Conservation (phyloP, 768 basidiomycete genomes). For the Lactifluus pinguis region DNA sequence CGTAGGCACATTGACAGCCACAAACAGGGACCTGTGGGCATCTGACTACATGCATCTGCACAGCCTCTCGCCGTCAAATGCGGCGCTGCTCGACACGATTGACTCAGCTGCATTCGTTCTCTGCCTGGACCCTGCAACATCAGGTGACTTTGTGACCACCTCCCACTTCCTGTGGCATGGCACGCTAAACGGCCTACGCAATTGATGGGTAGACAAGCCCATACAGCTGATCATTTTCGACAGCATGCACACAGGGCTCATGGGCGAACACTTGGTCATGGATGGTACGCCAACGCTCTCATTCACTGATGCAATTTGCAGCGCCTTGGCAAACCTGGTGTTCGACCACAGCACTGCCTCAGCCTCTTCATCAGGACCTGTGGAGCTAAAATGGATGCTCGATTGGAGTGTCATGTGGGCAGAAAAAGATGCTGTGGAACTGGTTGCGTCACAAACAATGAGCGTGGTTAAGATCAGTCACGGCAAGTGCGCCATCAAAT, state of each 20-base stretch:
- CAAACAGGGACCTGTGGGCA: conserved; percentile 83
- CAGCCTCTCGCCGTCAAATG: conserved; percentile 47
- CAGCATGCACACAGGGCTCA: conserved; percentile 70
- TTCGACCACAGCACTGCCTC: conserved; percentile 51
- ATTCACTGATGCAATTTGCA: conserved; percentile 63
- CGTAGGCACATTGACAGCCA: conserved; percentile 68
- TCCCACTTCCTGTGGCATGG: conserved; percentile 82
- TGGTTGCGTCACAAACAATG: conserved; percentile 56
- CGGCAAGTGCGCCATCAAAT: conserved; percentile 81
- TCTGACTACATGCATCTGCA: conserved; percentile 34
- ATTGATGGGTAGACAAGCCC: conserved; percentile 89
- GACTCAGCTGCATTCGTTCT: conserved; percentile 83
- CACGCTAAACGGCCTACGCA: conserved; percentile 47
- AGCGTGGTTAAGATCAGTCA: conserved; percentile 59
- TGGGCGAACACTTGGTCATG: conserved; percentile 93
- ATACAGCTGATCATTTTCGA: conserved; percentile 79
- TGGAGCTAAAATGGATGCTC: conserved; percentile 57
- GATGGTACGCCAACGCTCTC: conserved; percentile 79
- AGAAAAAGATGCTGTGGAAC: conserved; percentile 42
- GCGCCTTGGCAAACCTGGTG: conserved; percentile 43
- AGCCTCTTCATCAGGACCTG: conserved; percentile 29
- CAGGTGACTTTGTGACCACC: conserved; percentile 43
- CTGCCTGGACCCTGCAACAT: conserved; percentile 60
- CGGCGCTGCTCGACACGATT: conserved; percentile 56
- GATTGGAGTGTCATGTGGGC: conserved; percentile 52